Evolutionary conservation across 192 early-diverging fungal species (phyloP), one percentile per base, ranked within the genome.

Genomic region (Umbelopsis sp.): DNA sequence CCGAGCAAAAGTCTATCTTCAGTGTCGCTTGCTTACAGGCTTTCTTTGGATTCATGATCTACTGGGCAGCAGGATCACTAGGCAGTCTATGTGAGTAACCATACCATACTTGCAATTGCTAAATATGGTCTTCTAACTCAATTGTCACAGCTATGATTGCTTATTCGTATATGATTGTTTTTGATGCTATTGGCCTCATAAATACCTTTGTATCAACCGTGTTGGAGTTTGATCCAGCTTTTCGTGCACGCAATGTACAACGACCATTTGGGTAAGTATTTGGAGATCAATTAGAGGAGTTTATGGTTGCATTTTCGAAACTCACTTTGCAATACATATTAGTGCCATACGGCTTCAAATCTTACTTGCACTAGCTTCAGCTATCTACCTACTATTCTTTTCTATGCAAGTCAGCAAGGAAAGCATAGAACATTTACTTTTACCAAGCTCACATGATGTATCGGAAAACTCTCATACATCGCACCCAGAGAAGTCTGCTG

Each of bases 331-430:
- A 6, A 41, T 41, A 41, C 38, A 6, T 11, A 11, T 4, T 41
- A 88, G 87, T 34, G 78, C 84, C 20, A 82, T 83, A 49, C 78
- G 87, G 29, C 82, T 77, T 47, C 85, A 86, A 66, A 76, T 88
- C 47, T 69, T 88, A 52, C 80, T 86, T 73, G 85, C 82, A 20
- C 52, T 88, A 52, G 81, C 74, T 12, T 83, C 76, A 22, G 80
- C 79, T 8, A 81, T 88, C 51, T 88, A 82, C 31, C 75, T 88
- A 14, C 53, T 88, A 53, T 88, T 88, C 62, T 81, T 81, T 29
- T 84, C 83, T 16, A 86, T 88, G 83, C 80, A 86, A 66, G 84
- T 79, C 59, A 77, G 83, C 7, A 88, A 88, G 59, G 87, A 88
- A 70, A 82, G 83, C 43, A 65, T 88, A 21, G 87, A 88, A 69